These are phyloP conservation scores for Aspergillus niger DNA, from an alignment of 2,329 filamentous ascomycete species.

Conservation along the genomic window DNA sequence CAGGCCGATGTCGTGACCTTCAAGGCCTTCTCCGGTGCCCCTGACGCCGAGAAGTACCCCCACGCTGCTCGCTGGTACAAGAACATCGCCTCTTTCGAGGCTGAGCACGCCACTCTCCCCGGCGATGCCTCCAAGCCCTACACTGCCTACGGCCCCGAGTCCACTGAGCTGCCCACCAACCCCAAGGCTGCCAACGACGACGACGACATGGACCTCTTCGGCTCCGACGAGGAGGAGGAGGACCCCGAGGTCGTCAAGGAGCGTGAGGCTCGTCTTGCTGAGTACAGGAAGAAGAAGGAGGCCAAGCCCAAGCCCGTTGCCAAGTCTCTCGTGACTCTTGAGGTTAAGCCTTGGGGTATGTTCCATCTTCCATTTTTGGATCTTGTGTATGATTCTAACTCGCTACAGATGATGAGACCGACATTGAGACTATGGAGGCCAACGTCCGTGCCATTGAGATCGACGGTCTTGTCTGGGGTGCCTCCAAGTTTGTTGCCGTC, in stretches of 20 bases:
- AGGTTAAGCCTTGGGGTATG: conserved; percentile 99
- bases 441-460: conserved; percentile 80
- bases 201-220: conserved; percentile 91
- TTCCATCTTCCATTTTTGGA: conserved; percentile 23
- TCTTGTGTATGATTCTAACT: conserved; percentile 22
- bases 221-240: conserved; percentile 90
- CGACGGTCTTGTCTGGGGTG: conserved; percentile 96
- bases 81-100: conserved; percentile 91
- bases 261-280: conserved; percentile 85
- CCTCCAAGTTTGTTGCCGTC: conserved; percentile 81
- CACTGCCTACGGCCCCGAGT: conserved; percentile 89
- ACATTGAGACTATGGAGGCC: conserved; percentile 79
- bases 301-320: conserved; percentile 86
- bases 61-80: conserved; percentile 98
- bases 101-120: conserved; percentile 85
- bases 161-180: conserved; percentile 74
- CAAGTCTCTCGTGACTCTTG: conserved; percentile 94
- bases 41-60: conserved; percentile 84
- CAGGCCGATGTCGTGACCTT: conserved; percentile 96
- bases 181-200: conserved; percentile 79
- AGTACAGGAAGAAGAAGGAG: conserved; percentile 97
- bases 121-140: conserved; percentile 88
- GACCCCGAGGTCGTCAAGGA: conserved; percentile 81
- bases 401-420: conserved; percentile 78
- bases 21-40: conserved; percentile 79